Conservation (phyloP, 768 basidiomycete species). For the Udeniomyces megalosporus region DNA sequence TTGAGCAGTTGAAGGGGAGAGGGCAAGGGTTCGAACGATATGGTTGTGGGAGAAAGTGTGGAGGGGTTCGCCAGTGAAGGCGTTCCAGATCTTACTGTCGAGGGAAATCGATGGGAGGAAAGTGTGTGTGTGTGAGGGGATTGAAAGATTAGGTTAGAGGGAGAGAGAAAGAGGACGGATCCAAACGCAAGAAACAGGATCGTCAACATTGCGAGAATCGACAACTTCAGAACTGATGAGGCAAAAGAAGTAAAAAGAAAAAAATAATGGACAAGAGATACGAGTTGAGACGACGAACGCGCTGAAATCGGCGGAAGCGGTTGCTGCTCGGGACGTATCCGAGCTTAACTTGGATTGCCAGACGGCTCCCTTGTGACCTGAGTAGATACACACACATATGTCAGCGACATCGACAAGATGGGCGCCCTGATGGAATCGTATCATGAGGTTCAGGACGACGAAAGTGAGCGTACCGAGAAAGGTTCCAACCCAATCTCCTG, state of each 20-base stretch:
- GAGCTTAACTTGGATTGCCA: conserved; percentile 85
- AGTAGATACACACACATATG: conserved; percentile 23
- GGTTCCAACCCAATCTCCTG: conserved; percentile 74
- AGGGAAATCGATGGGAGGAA: conserved; percentile 6
- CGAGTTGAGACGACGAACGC: conserved; percentile 50
- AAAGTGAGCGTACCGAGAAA: conserved; percentile 30
- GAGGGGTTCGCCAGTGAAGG: conserved; percentile 66
- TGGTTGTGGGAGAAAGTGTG: conserved; percentile 98
- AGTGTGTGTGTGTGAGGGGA: neutral
- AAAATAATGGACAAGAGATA: neutral
- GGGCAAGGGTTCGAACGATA: conserved; percentile 87
- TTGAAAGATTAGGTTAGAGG: conserved; percentile 3
- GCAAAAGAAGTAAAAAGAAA: conserved; percentile 2
- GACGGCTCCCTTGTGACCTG: conserved; percentile 61
- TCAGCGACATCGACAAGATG: neutral
- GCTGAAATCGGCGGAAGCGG: conserved; percentile 91
- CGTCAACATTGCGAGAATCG: no score
- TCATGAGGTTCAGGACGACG: neutral
- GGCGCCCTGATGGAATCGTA: no score
- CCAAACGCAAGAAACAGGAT: neutral
- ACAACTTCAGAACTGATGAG: no score
- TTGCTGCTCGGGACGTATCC: conserved; percentile 71
- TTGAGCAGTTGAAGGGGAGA: conserved; percentile 41
- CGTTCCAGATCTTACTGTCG: conserved; percentile 85
- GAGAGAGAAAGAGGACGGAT: neutral